phyloP scores from a whole-genome alignment of 257 asterid genomes.

The Forsythia viridissima region DNA sequence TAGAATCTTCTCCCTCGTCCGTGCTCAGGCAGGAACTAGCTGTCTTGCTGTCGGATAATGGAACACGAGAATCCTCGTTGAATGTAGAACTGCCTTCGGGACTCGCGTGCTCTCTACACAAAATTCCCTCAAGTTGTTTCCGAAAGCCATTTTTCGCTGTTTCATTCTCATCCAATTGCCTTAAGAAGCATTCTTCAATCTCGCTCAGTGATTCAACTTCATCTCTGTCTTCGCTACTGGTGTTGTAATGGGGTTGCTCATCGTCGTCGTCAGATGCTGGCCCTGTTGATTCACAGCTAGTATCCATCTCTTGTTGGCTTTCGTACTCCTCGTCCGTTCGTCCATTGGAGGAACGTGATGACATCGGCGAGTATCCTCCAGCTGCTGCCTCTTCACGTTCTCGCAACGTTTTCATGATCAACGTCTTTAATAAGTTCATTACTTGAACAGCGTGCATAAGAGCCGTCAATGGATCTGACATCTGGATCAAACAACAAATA shows the following conservation, averaged over 20 bases:
- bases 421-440: constrained; percentile 88
- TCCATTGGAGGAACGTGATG: constrained; percentile 60
- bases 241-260: constrained; percentile 38
- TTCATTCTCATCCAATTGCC: constrained; percentile 72
- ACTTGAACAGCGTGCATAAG: constrained; percentile 99
- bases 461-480: constrained; percentile 97
- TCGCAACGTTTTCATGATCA: constrained; percentile 67
- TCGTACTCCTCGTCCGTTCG: constrained; percentile 62
- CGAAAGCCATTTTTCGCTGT: constrained; percentile 76
- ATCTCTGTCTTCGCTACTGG: constrained; percentile 52
- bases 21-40: constrained; percentile 57
- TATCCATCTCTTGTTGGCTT: constrained; percentile 72
- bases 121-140: constrained; percentile 71
- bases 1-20: constrained; percentile 67
- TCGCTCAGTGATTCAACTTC: constrained; percentile 74
- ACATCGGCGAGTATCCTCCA: constrained; percentile 60
- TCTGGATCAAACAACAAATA: constrained; percentile 43
- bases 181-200: constrained; percentile 72
- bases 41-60: constrained; percentile 45
- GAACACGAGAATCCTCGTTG: constrained; percentile 42
- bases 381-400: constrained; percentile 67
- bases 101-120: constrained; percentile 48
- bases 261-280: constrained; percentile 50
- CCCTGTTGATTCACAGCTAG: constrained; percentile 66
- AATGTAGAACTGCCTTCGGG: constrained; percentile 43